phyloP scores from a whole-genome alignment of 495 filamentous ascomycete species.

The Hyaloscypha finlandica region DNA sequence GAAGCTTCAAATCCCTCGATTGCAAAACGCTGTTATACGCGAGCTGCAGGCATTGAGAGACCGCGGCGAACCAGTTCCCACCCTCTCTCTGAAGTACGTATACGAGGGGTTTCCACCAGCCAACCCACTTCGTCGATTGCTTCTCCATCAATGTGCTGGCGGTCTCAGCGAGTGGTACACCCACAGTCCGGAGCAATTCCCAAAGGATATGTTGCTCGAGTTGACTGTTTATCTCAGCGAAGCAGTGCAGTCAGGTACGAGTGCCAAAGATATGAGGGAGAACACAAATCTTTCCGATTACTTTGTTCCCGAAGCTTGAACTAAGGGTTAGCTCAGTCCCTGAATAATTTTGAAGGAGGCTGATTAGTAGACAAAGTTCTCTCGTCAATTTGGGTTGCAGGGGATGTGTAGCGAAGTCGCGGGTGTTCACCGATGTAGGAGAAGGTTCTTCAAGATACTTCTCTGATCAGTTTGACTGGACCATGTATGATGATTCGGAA shows the following conservation, averaged over 20 bases:
- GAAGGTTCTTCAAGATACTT: too few relatives aligned
- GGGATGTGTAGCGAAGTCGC: too few relatives aligned
- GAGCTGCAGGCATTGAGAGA: not conserved
- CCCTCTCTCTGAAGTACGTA: not conserved
- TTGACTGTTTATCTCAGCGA: not conserved
- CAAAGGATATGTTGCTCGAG: slow-evolving; percentile 16
- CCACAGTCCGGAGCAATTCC: not conserved
- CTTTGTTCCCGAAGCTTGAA: not conserved
- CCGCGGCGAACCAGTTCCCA: not conserved
- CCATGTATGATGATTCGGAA: too few relatives aligned
- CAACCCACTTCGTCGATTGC: not conserved
- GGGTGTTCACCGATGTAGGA: too few relatives aligned
- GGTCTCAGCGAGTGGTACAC: not conserved
- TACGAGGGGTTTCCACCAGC: not conserved
- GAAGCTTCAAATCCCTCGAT: slow-evolving; percentile 5
- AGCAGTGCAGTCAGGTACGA: not conserved
- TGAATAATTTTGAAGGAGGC: too few relatives aligned
- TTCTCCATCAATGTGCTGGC: not conserved
- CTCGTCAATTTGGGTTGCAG: too few relatives aligned
- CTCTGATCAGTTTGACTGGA: too few relatives aligned
- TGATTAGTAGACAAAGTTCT: too few relatives aligned
- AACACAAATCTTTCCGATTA: not conserved
- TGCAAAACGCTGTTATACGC: slow-evolving; percentile 17
- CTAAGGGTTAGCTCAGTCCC: too few relatives aligned
- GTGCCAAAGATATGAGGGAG: not conserved